Conservation (phyloP, 2,329 filamentous ascomycete genomes). For the Ophiostoma sp. region DNA sequence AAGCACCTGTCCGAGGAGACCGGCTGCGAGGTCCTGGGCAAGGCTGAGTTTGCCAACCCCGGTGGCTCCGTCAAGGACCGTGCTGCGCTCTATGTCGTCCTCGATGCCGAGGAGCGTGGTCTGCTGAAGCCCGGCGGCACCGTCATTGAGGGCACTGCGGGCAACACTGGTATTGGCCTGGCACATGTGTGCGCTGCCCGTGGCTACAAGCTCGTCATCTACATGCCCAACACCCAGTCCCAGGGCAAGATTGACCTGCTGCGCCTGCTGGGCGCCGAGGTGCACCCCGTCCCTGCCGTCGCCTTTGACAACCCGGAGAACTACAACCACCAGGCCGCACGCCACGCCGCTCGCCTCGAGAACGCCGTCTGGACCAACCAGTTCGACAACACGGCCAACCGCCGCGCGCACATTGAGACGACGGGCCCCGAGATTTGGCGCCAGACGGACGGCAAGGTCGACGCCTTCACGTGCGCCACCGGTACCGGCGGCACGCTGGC, state of each 20-base stretch:
- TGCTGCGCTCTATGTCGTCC: conserved; percentile 89
- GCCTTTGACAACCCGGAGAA: conserved; percentile 94
- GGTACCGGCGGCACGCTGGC: conserved; percentile 91
- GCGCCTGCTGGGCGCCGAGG: conserved; percentile 86
- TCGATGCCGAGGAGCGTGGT: conserved; percentile 87
- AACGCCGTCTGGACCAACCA: conserved; percentile 99
- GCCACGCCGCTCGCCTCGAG: conserved; percentile 82
- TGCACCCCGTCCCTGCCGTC: conserved; percentile 93
- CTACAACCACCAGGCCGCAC: conserved; percentile 93
- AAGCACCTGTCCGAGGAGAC: conserved; percentile 87
- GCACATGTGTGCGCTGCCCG: conserved; percentile 92
- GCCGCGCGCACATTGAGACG: conserved; percentile 91
- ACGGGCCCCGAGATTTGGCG: conserved; percentile 97
- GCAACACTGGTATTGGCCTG: conserved; percentile 96
- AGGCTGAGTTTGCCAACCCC: conserved; percentile 98
- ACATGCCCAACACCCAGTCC: conserved; percentile 99
- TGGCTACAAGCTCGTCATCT: conserved; percentile 95
- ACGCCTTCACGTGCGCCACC: conserved; percentile 94
- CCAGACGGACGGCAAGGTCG: conserved; percentile 80
- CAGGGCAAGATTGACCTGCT: conserved; percentile 97
- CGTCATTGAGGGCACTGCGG: conserved; percentile 94
- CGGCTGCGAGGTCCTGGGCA: conserved; percentile 90
- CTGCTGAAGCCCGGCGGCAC: conserved; percentile 76
- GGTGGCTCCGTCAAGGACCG: conserved; percentile 96
- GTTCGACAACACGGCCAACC: conserved; percentile 95